Evolutionary conservation across 768 basidiomycete genomes (phyloP), one percentile per base, ranked within the genome.

Genomic region (Kwoniella dejecticola): DNA sequence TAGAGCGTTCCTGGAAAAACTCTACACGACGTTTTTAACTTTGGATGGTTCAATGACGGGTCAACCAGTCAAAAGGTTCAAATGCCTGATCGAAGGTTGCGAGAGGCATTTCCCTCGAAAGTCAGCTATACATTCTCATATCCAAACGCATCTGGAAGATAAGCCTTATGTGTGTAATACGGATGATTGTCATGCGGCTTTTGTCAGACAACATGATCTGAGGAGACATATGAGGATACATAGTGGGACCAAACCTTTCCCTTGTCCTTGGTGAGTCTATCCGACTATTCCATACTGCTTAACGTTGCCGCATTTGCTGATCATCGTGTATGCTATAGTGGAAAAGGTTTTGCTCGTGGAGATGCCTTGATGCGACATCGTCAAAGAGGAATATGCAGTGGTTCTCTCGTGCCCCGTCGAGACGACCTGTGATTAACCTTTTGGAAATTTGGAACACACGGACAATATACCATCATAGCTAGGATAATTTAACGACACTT

Each of bases 101-200:
- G 72, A 69, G 29, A 60, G 74, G 42, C 57, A 60, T 53, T 77
- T 75, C 60, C 75, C 75, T 1, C 52, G 77, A 19, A 78, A 71
- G 70, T 77, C 75, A 49, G 81, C 81, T 13, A 80, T 81, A 42
- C 74, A 79, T 58, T 74, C 70, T 38, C 81, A 82, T 67, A 80
- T 81, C 52, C 80, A 82, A 63, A 81, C 80, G 33, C 81, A 82
- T 62, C 67, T 82, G 15, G 80, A 80, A 61, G 80, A 81, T 72
- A 81, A 81, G 72, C 81, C 81, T 12, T 81, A 74, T 62, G 66
- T 76, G 1, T 82, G 81, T 59, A 63, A 70, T 0, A 74, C 72
- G 29, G 62, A 67, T n/a, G 77, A 77, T 44, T 80, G 80, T 68
- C 64, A 74, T 38, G 78, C 80, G 2, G 75, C 80, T 0, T 82